Evolutionary conservation across 1,139 yeast species (phyloP).

Genomic region (Insectozyma bohioensis): DNA sequence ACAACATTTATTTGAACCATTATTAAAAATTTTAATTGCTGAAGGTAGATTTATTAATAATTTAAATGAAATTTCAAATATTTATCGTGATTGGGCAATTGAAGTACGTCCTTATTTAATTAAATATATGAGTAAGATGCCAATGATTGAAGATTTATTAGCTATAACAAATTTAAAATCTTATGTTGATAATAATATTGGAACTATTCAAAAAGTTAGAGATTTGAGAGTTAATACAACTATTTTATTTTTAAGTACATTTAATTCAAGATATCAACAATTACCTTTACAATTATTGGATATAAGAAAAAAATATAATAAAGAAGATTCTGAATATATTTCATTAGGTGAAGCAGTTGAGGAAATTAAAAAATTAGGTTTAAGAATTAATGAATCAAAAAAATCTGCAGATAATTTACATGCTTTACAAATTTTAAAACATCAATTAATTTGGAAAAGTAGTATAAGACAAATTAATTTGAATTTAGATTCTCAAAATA

Average conservation of each 20-base stretch:
- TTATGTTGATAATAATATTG: slow-evolving; percentile 49
- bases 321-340: slow-evolving; percentile 56
- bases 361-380: slow-evolving; percentile 34
- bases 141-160: slow-evolving; percentile 31
- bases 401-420: slow-evolving; percentile 55
- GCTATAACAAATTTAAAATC: slow-evolving; percentile 50
- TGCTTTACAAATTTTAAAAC: slow-evolving; percentile 45
- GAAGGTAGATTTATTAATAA: slow-evolving; percentile 67
- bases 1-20: slow-evolving; percentile 55
- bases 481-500: slow-evolving; percentile 53
- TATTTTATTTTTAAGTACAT: slow-evolving; percentile 70
- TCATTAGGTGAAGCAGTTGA: slow-evolving; percentile 56
- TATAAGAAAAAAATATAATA: slow-evolving; percentile 46
- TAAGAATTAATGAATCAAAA: slow-evolving; percentile 50
- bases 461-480: slow-evolving; percentile 43
- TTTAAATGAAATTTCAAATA: slow-evolving; percentile 52
- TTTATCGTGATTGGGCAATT: slow-evolving; percentile 66
- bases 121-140: slow-evolving; percentile 53
- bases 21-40: slow-evolving; percentile 34
- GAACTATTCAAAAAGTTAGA: slow-evolving; percentile 39
- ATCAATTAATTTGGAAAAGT: slow-evolving; percentile 50
- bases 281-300: slow-evolving; percentile 67
- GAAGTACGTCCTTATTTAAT: slow-evolving; percentile 45
- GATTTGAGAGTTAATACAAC: slow-evolving; percentile 53
- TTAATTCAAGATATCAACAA: slow-evolving; percentile 71